These are phyloP conservation scores for Papilionanthe hybrid DNA, from an alignment of 116 monocot species.

Conservation along the genomic window DNA sequence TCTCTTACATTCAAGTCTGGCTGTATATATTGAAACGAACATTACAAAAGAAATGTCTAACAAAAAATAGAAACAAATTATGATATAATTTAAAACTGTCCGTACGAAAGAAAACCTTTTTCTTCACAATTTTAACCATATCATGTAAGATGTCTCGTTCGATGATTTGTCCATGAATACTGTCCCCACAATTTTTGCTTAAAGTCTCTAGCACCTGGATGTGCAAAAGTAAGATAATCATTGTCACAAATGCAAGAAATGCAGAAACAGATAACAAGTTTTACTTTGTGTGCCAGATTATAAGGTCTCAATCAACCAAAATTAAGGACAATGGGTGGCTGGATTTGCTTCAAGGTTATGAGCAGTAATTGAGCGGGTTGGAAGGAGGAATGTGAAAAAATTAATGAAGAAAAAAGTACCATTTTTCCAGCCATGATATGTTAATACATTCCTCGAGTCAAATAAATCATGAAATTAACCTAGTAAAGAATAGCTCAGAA, in stretches of 20 bases:
- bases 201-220: constrained; percentile 85
- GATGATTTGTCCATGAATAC: constrained; percentile 64
- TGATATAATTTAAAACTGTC: neutral
- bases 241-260: neutral
- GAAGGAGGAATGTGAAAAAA: neutral
- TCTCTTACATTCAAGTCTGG: constrained; percentile 88
- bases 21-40: constrained; percentile 24
- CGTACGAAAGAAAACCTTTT: constrained; percentile 44
- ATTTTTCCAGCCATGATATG: neutral
- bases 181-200: constrained; percentile 95
- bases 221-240: neutral
- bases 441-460: neutral
- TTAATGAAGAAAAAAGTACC: neutral
- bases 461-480: neutral
- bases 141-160: constrained; percentile 90
- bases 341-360: neutral
- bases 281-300: neutral
- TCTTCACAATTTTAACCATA: constrained; percentile 94
- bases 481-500: neutral
- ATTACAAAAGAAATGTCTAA: constrained; percentile 7
- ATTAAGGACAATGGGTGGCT: neutral
- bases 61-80: neutral
- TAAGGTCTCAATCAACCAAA: neutral
- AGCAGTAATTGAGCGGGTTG: neutral
- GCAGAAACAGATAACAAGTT: neutral